A percentile compares a stretch with the other conserved stretches of the same genome.
phyloP scores from a whole-genome alignment of 176 grass and related monocot species.

The Aechmea fasciata region DNA sequence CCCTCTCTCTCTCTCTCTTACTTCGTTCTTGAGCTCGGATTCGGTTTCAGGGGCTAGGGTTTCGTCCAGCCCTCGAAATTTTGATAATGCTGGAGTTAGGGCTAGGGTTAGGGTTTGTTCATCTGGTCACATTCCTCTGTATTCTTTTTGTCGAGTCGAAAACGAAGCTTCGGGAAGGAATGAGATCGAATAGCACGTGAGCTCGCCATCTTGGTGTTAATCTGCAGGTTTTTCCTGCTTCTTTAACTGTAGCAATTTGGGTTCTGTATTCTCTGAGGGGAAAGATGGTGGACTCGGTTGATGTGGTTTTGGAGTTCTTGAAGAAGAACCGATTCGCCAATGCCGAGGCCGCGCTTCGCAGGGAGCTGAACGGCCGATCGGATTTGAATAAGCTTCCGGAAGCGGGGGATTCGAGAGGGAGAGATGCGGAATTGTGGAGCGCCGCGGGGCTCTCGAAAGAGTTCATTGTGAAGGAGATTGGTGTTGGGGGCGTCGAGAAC shows the following conservation, averaged over 20 bases:
- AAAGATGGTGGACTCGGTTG: constrained; percentile 25
- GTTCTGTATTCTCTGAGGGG: not conserved
- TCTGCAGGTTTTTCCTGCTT: constrained; percentile 3
- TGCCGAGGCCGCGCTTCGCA: constrained; percentile 14
- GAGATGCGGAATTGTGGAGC: constrained; percentile 3
- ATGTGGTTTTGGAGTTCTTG: constrained; percentile 27
- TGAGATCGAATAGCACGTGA: not conserved
- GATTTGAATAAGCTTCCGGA: constrained; percentile 9
- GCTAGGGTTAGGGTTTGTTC: constrained; percentile 3
- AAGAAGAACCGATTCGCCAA: constrained; percentile 24
- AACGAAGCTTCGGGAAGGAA: not conserved
- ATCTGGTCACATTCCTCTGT: not conserved
- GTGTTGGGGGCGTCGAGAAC: constrained; percentile 38
- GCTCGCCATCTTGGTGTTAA: not conserved
- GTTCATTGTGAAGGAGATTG: constrained; percentile 95
- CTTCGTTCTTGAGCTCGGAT: not conserved
- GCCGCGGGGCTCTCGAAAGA: constrained; percentile 54
- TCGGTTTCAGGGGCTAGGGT: constrained; percentile 2
- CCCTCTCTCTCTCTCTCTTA: not conserved
- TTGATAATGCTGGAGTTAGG: not conserved
- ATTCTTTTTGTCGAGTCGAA: no score
- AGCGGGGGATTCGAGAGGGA: not conserved
- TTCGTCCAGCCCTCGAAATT: not conserved
- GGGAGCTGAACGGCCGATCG: constrained; percentile 16
- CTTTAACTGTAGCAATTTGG: not conserved